Conservation (phyloP, 306 rosid species). For the Chamaecrista fasciculata region DNA sequence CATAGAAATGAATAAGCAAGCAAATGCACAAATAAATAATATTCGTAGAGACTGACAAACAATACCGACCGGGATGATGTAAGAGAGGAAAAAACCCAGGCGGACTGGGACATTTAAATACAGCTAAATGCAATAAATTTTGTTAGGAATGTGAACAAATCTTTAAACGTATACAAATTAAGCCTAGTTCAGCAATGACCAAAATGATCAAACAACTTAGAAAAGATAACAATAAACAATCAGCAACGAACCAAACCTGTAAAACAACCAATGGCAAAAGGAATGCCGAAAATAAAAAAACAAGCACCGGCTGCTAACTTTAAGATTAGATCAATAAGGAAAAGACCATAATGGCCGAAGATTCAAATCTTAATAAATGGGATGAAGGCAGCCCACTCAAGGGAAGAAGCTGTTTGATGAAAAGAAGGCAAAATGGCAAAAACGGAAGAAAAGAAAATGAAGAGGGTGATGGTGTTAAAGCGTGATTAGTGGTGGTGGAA, state of each 20-base stretch:
- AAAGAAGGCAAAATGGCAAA: slow-evolving; percentile 7
- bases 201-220: slow-evolving; percentile 18
- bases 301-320: slow-evolving; percentile 16
- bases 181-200: slow-evolving; percentile 21
- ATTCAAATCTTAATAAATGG: background rate
- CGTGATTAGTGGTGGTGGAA: slow-evolving; percentile 1
- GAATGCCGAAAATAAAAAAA: background rate
- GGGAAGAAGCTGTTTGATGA: background rate
- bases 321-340: slow-evolving; percentile 24
- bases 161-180: slow-evolving; percentile 16
- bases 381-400: slow-evolving; percentile 21
- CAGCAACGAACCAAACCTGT: slow-evolving; percentile 17
- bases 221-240: background rate
- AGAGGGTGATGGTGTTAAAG: background rate
- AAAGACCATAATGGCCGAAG: background rate
- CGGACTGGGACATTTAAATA: background rate
- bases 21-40: slow-evolving; percentile 19
- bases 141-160: background rate
- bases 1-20: slow-evolving; percentile 18
- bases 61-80: slow-evolving; percentile 32
- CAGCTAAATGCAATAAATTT: slow-evolving; percentile 21
- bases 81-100: slow-evolving; percentile 24
- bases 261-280: background rate
- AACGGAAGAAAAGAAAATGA: background rate
- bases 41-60: slow-evolving; percentile 32